Base-by-base conservation (phyloP, 768 basidiomycete genomes). In the Mycena galericulata region DNA sequence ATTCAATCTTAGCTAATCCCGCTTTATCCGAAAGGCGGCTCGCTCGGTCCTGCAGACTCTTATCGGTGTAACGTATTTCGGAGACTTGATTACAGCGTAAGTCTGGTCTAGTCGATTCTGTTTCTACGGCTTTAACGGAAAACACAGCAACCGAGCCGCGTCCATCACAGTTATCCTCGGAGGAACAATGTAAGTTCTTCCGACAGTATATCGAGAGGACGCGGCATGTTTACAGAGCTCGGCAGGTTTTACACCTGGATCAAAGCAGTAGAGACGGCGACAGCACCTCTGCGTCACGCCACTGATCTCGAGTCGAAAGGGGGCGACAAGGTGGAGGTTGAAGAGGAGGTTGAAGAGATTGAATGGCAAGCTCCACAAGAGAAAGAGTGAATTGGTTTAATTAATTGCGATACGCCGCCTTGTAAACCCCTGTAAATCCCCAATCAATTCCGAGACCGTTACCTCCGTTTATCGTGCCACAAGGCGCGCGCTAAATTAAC, bases 11-110 rank as follows among this genome's bases (percentile, higher is more conserved):
- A 62, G 45, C 72, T 63, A 69, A 61, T 45, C 49, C 54, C 63
- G 47, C 22, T 67, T 62, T 40, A 30, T 57, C 40, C 56, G 51
- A 69, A 36, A 92, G 93, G 92, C 94, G 30, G 92, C 91, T 10
- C 86, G 92, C 63, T 93, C 93, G 9, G 95, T 95, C 22, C 81
- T 97, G 26, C 95, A 97, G 77, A 95, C 93, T 18, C 80, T 94
- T 40, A 80, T 95, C 26, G 93, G 93, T 9, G 91, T 94, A 24
- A 89, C 86, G 85, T 79, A 94, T 20, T 95, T 96, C 77, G 81
- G 83, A 7, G 95, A 97, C 74, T 70, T 92, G 65, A 81, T 96
- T 46, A 93, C 89, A 2, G 80, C 83, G 93, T 94, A 79, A 70
- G 91, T 85, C 26, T 54, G 27, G 29, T 9, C 50, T 36, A 51